These are phyloP conservation scores for Neofusicoccum laricinum DNA, from an alignment of 2,329 filamentous ascomycete species.

Conservation along the genomic window DNA sequence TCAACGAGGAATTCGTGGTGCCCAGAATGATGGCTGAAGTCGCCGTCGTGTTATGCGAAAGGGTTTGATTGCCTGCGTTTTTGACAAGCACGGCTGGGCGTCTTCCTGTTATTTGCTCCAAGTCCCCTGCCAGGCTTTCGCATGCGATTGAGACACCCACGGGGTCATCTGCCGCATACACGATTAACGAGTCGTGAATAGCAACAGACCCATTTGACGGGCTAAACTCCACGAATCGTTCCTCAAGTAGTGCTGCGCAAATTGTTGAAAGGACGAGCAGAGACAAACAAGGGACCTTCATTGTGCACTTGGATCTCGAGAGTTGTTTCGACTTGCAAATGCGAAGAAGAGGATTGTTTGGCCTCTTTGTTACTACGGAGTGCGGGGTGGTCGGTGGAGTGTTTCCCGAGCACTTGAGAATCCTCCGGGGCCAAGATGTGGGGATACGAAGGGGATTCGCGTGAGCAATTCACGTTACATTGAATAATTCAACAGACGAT, in stretches of 20 bases:
- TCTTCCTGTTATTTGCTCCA: slow-evolving; percentile 21
- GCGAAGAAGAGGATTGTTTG: neutral
- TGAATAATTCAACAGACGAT: too few relatives aligned
- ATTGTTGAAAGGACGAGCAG: neutral
- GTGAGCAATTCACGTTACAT: too few relatives aligned
- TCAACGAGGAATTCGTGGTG: neutral
- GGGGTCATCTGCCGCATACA: slow-evolving; percentile 20
- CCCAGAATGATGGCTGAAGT: neutral
- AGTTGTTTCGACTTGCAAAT: too few relatives aligned
- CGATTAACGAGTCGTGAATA: slow-evolving; percentile 18
- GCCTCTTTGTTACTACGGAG: neutral
- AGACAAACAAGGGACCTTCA: neutral
- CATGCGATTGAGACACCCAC: slow-evolving; percentile 21
- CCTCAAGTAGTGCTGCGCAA: slow-evolving; percentile 19
- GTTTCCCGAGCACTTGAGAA: neutral
- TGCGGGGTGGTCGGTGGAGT: neutral
- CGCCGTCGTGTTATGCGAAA: neutral
- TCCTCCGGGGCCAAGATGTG: neutral
- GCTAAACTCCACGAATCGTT: slow-evolving; percentile 20
- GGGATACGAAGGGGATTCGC: neutral
- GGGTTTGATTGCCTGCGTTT: neutral
- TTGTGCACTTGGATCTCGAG: too few relatives aligned
- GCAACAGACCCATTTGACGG: slow-evolving; percentile 17
- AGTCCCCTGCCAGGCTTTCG: slow-evolving; percentile 21
- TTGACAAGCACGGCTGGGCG: neutral